phyloP scores from a whole-genome alignment of 306 rosid genomes.

The Malus domestica region ASM211411v1 NC_041792.1:1757501-1758000 shows the following conservation, averaged over 20 bases:
- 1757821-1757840: constrained; percentile 51
- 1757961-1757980: constrained; percentile 48
- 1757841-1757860: constrained; percentile 72
- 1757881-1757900: constrained; percentile 56
- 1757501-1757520: constrained; percentile 75
- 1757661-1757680: constrained; percentile 48
- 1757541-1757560: constrained; percentile 82
- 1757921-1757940: constrained; percentile 62
- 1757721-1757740: constrained; percentile 70
- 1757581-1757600: constrained; percentile 78
- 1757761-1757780: constrained; percentile 69
- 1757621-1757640: constrained; percentile 67
- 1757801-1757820: constrained; percentile 71
- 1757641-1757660: constrained; percentile 60
- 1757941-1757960: constrained; percentile 62
- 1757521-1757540: constrained; percentile 71
- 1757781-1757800: constrained; percentile 73
- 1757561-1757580: constrained; percentile 51
- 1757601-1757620: constrained; percentile 71
- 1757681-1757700: constrained; percentile 48
- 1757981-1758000: constrained; percentile 67
- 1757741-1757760: constrained; percentile 44
- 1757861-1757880: constrained; percentile 52
- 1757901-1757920: constrained; percentile 35
- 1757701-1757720: constrained; percentile 58